phyloP scores from a whole-genome alignment of 23 red algal genomes.

The Gracilaria vermiculophylla region DNA sequence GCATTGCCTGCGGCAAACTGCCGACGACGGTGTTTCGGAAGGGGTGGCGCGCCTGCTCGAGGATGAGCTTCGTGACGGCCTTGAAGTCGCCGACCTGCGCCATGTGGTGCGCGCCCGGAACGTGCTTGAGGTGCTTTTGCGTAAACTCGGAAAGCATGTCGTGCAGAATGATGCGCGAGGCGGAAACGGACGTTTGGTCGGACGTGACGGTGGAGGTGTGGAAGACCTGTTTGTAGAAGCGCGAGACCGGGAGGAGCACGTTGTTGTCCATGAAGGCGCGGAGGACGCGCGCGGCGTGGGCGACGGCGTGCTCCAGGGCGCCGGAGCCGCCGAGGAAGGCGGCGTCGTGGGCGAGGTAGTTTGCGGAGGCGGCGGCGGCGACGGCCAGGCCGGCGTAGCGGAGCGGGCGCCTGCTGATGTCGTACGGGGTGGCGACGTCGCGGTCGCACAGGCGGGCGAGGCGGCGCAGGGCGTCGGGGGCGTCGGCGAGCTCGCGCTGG shows the following conservation, averaged over 20 bases:
- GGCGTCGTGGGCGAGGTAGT: background rate
- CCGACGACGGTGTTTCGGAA: conserved; percentile 41
- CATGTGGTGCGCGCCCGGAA: conserved; percentile 5
- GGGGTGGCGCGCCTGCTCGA: conserved; percentile 41
- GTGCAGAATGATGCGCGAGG: conserved; percentile 13
- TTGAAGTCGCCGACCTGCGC: conserved; percentile 33
- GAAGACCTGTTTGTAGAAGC: conserved; percentile 56
- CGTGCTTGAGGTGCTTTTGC: conserved; percentile 17
- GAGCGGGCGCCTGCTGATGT: conserved; percentile 21
- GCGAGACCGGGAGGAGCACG: conserved; percentile 17
- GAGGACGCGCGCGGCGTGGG: background rate
- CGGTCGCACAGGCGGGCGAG: conserved; percentile 9
- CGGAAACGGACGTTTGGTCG: conserved; percentile 24
- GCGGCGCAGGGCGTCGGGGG: background rate
- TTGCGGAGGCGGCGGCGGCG: background rate
- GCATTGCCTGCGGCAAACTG: conserved; percentile 41
- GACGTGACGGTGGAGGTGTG: background rate
- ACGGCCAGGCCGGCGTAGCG: conserved; percentile 29
- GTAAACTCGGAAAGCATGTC: conserved; percentile 64
- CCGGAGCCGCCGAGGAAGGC: conserved; percentile 35
- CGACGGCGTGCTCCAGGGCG: conserved; percentile 15
- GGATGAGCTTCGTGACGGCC: conserved; percentile 47
- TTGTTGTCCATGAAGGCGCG: conserved; percentile 30
- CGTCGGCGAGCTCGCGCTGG: conserved; percentile 19
- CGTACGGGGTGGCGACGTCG: conserved; percentile 28